Percentiles rank a stretch among this genome's conserved stretches.
These are phyloP conservation scores for Pseudocercospora musae DNA, from an alignment of 2,329 filamentous ascomycete species.

Conservation along the genomic window DNA sequence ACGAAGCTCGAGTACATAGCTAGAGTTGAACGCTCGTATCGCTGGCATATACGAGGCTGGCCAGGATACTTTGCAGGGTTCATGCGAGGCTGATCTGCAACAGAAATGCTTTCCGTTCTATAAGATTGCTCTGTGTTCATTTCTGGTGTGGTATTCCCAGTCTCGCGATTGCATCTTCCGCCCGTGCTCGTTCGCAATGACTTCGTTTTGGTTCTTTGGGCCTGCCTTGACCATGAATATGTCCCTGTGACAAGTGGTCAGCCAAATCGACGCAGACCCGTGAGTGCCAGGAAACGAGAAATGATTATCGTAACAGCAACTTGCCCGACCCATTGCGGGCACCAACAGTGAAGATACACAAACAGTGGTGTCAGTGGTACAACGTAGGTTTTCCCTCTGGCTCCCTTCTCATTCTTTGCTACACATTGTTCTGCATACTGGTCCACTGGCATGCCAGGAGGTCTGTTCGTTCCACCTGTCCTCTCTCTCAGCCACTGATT, in stretches of 20 bases:
- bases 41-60: background rate
- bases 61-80: background rate
- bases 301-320: background rate
- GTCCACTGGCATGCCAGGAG: slow-evolving; percentile 13
- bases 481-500: slow-evolving; percentile 15
- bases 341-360: slow-evolving; percentile 18
- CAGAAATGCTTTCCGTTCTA: background rate
- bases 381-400: slow-evolving; percentile 15
- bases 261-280: background rate
- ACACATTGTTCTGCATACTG: slow-evolving; percentile 17
- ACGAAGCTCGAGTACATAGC: background rate
- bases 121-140: background rate
- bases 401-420: slow-evolving; percentile 10
- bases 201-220: slow-evolving; percentile 9
- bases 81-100: background rate
- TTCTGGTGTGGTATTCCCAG: background rate
- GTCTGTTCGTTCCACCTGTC: slow-evolving; percentile 15
- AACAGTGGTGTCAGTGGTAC: slow-evolving; percentile 16
- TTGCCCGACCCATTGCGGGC: slow-evolving; percentile 18
- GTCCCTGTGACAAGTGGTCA: background rate
- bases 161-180: background rate
- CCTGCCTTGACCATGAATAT: slow-evolving; percentile 10
- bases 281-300: background rate
- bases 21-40: background rate
- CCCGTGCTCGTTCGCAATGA: slow-evolving; percentile 1